Evolutionary conservation across 2,329 filamentous ascomycete genomes (phyloP), one percentile per base, ranked within the genome.

Genomic region (Fusarium sambucinum): DNA sequence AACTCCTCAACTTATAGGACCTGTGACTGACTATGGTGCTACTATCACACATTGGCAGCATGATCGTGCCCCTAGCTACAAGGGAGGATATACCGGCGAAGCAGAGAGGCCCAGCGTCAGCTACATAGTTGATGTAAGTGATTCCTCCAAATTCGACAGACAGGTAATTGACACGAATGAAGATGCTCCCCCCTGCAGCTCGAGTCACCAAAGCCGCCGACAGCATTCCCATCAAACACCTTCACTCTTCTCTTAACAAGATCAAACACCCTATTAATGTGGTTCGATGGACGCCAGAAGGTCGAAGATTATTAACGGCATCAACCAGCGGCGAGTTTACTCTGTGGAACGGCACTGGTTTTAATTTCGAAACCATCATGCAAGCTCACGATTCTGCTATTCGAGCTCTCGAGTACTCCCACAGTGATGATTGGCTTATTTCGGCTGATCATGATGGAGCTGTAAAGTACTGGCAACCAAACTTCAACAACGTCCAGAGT

Each of bases 351-450:
- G 96, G 96, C 67, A 98, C 95, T 42, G 95, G 94, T 25, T 99
- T 99, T 86, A 98, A 99, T 79, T 99, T 99, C 74, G 96, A 99
- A 82, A 98, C 96, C 5, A 97, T 99, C 29, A 97, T 97, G 92
- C 94, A 97, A 83, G 95, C 95, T 38, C 95, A 98, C 79, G 95
- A 97, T 80, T 89, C 90, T 56, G 92, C 93, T 37, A 94, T 97
- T 69, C 88, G 93, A 72, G 90, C 92, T 12, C 85, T 94, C 45
- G 89, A 89, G 69, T 99, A 97, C 83, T 97, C 96, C 4, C 93
- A 98, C 80, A 96, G 92, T 73, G 93, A 97, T 76, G 96, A 99
- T 80, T 99, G 96, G 95, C 85, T 99, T 14, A 88, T 99, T 55
- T 98, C 96, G 10, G 94, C 93, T 54, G 96, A 98, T 77, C 94